Base-by-base conservation (phyloP, 352 stramenopile species). In the Pythium periplocum region DNA sequence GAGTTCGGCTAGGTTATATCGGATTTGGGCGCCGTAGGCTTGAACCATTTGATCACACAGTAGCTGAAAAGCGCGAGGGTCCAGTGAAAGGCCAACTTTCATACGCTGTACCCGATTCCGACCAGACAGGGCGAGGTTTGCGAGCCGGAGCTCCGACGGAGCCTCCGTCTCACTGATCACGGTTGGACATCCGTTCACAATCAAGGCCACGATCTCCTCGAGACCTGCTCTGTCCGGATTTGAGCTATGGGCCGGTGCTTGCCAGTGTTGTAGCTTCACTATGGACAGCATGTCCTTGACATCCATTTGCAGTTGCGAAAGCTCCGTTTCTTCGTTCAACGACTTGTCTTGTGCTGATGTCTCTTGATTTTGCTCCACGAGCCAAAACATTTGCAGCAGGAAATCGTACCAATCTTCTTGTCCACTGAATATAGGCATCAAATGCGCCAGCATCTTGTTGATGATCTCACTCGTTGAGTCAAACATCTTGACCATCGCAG, bases 341-440 rank as follows among this genome's bases (percentile, higher is more conserved):
- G 17, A 26, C 17, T 26, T 26, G 17, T 26, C 17, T 26, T 26
- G 17, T 26, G 0, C 17, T 26, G 17, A 26, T 26, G 17, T 26
- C 17, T 26, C 38, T 42, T 8, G 38, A 12, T 42, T 42, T 12
- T 42, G 42, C 52, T 66, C 59, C 7, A 61, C 30, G 1, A 54
- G 36, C 59, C 53, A 61, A 17, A 61, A 41, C 42, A 61, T 47
- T 39, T 60, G 48, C 2, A 57, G 34, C n/a, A 66, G 35, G 45
- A 56, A 66, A 41, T 54, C 31, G 53, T 57, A 66, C 59, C 59
- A 66, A 4, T 51, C 48, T 6, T n/a, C 35, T 30, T 40, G 32
- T 36, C 61, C 59, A 26, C 49, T 47, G 11, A 66, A 26, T 1
- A 62, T 43, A 1, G 59, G 59, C 59, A 62, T 66, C 37, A 66